Evolutionary conservation across 176 grass and related monocot genomes (phyloP).

Genomic region (Zea luxurians): DNA sequence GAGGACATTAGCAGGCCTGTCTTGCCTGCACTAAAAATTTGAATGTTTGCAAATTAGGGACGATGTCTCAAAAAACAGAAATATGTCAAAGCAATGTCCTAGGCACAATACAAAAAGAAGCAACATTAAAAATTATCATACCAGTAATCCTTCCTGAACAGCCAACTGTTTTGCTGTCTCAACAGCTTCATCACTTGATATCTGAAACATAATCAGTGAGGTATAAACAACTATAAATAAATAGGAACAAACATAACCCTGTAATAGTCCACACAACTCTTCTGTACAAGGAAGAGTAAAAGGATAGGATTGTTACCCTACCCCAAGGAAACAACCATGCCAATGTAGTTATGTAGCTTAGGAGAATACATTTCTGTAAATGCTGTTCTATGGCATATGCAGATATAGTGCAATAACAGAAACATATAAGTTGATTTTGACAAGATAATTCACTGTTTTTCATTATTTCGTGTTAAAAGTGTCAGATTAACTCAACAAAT

Average conservation of each 20-base stretch:
- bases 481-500: constrained; percentile 5
- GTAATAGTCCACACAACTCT: not conserved
- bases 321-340: not conserved
- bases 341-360: not conserved
- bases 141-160: constrained; percentile 95
- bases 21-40: not conserved
- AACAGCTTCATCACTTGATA: constrained; percentile 91
- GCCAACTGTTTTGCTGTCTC: constrained; percentile 94
- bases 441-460: not conserved
- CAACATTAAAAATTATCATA: constrained; percentile 37
- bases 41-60: not conserved
- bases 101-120: not conserved
- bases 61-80: constrained; percentile 13
- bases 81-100: not conserved
- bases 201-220: constrained; percentile 41
- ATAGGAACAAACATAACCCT: not conserved
- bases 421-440: not conserved
- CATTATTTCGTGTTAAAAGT: not conserved
- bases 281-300: constrained; percentile 2
- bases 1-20: not conserved
- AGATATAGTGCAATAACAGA: constrained; percentile 1
- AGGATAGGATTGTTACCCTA: not conserved
- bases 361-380: not conserved
- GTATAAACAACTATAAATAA: not conserved
- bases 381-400: not conserved